Percentiles rank a stretch among this genome's conserved stretches.
These are phyloP conservation scores for Nephelium lappaceum DNA, from an alignment of 345 rosid genomes.

Conservation along the genomic window DNA sequence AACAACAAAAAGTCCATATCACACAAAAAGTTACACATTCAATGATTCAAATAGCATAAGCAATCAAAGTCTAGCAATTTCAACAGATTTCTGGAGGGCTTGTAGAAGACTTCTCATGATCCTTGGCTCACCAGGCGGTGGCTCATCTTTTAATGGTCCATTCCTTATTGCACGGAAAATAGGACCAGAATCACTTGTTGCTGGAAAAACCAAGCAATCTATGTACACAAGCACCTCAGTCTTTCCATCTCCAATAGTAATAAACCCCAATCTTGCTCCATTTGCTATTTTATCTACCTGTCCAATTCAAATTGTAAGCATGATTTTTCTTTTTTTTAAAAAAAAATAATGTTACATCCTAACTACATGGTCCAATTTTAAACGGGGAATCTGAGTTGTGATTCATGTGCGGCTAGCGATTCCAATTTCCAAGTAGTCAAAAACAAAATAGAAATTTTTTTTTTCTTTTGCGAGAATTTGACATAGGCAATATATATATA, in stretches of 20 bases:
- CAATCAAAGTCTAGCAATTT: constrained; percentile 57
- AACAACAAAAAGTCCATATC: background rate
- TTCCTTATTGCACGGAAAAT: constrained; percentile 77
- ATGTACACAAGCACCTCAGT: constrained; percentile 85
- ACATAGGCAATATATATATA: too few relatives aligned
- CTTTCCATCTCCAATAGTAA: constrained; percentile 65
- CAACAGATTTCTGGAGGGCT: constrained; percentile 72
- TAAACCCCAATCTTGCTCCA: constrained; percentile 88
- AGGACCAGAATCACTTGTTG: constrained; percentile 50
- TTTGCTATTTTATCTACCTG: constrained; percentile 81
- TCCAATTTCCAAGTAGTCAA: too few relatives aligned
- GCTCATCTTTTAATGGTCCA: constrained; percentile 59
- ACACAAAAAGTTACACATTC: background rate
- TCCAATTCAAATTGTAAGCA: constrained; percentile 20
- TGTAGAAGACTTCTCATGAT: constrained; percentile 92
- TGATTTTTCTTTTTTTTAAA: background rate
- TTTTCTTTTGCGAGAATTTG: too few relatives aligned
- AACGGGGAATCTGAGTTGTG: background rate
- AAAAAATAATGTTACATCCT: background rate
- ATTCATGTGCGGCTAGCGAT: too few relatives aligned
- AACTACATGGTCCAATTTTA: background rate
- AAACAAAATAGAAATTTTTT: too few relatives aligned
- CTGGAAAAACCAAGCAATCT: constrained; percentile 75
- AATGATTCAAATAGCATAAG: background rate
- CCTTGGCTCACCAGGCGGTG: constrained; percentile 90